Evolutionary conservation across 139 green algal species (phyloP).

Genomic region (Desmodesmus armatus): DNA sequence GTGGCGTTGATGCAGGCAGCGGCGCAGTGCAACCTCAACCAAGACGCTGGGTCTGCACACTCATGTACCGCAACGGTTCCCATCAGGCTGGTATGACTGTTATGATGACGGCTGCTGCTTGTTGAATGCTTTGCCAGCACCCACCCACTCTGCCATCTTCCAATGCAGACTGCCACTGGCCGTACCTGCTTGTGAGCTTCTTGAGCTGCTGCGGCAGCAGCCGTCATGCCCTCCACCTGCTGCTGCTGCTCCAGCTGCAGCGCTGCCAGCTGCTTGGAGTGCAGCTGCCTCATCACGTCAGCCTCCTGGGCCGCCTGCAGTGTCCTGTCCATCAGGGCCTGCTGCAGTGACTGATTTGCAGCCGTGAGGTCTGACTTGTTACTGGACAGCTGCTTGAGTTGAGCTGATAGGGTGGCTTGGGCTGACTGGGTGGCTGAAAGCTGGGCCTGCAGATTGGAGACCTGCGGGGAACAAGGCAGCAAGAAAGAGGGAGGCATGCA

Average conservation of each 20-base stretch:
- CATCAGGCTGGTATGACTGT: too few species aligned
- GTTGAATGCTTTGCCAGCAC: constrained; percentile 29
- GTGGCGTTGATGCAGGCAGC: too few species aligned
- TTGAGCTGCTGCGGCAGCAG: constrained; percentile 36
- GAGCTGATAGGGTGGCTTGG: neutral
- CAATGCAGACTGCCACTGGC: constrained; percentile 14
- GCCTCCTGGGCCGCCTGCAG: constrained; percentile 37
- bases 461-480: neutral
- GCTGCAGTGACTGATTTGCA: constrained; percentile 48
- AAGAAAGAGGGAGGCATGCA: neutral
- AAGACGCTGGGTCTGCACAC: too few species aligned
- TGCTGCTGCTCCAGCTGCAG: constrained; percentile 21
- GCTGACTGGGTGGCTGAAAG: neutral
- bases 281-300: constrained; percentile 23
- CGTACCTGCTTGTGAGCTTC: constrained; percentile 26
- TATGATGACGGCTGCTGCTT: too few species aligned
- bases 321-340: constrained; percentile 55
- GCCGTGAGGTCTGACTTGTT: neutral
- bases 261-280: neutral
- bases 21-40: too few species aligned
- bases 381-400: neutral
- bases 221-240: neutral
- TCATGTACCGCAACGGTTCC: too few species aligned
- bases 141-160: constrained; percentile 41
- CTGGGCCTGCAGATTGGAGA: neutral